Evolutionary conservation across 371 early-diverging fungal species (phyloP), one percentile per base, ranked within the genome.

Genomic region (Mortierella sp.): DNA sequence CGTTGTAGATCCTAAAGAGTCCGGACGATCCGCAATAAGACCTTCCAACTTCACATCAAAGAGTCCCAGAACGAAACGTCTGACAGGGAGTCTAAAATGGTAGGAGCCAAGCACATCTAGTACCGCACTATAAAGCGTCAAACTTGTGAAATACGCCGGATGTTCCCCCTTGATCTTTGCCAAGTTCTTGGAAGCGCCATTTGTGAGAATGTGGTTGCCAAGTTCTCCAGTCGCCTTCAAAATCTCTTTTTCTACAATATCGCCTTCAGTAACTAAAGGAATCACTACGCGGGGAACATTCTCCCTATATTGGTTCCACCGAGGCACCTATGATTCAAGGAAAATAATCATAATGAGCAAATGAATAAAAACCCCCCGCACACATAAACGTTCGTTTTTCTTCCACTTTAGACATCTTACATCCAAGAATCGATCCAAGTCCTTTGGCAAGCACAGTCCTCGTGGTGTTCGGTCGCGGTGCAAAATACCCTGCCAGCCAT

Each of bases 171-270:
- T 88, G 35, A 92, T 65, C 51, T 90, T 92, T 47, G 93, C 88
- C 14, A 96, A 73, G 24, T 86, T 86, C 70, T 91, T 92, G 22
- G 93, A 93, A 1, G 94, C 94, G 16, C 92, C 91, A 70, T 90
- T 93, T 1, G 95, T 92, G n/a, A 95, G 84, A 58, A 97, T 94
- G 69, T 96, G 94, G 73, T 96, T 97, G 64, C 93, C 92, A 84
- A 97, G 87, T 71, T 95, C 94, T 45, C 95, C 94, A 63, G 95
- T 89, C 43, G 90, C 86, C 71, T 88, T 89, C 16, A 96, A 74
- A 35, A 96, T 90, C 72, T 94, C 94, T 55, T 86, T 75, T 70
- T 91, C 92, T 16, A 90, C 83, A 16, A 83, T 66, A 71, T 93
- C 87, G 0, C 76, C 73, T 35, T 86, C 84, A 22, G 74, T 75